These are phyloP conservation scores for Cladophialophora bantiana DNA, from an alignment of 2,329 filamentous ascomycete genomes.

Conservation along the genomic window DNA sequence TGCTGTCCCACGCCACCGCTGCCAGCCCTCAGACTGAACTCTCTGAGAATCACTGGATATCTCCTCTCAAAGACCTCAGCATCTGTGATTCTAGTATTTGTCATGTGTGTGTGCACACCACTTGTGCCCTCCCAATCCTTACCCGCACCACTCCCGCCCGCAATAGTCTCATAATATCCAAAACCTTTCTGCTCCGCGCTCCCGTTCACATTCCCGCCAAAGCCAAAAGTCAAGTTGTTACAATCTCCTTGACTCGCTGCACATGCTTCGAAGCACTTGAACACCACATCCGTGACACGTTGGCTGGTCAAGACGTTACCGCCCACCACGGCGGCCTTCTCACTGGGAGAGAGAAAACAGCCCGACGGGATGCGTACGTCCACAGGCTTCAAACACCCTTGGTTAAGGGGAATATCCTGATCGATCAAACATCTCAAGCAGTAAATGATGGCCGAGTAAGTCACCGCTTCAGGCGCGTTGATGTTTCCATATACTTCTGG, in stretches of 20 bases:
- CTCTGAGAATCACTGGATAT: constrained; percentile 76
- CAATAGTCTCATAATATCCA: constrained; percentile 88
- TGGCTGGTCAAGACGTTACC: constrained; percentile 83
- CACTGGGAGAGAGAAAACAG: constrained; percentile 76
- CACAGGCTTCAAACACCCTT: constrained; percentile 81
- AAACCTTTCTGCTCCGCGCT: constrained; percentile 68
- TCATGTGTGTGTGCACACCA: constrained; percentile 86
- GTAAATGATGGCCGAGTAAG: constrained; percentile 85
- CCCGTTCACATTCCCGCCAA: constrained; percentile 67
- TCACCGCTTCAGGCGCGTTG: constrained; percentile 82
- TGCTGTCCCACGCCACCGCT: constrained; percentile 73
- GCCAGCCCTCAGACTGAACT: constrained; percentile 71
- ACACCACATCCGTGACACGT: constrained; percentile 81
- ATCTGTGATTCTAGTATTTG: constrained; percentile 85
- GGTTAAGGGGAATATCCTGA: constrained; percentile 84
- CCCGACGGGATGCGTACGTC: constrained; percentile 74
- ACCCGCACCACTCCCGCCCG: constrained; percentile 78
- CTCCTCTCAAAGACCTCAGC: constrained; percentile 81
- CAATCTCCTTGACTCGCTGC: constrained; percentile 81
- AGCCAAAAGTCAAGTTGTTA: constrained; percentile 86
- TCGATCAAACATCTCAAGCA: constrained; percentile 80
- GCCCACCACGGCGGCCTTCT: constrained; percentile 80
- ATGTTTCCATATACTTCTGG: constrained; percentile 80
- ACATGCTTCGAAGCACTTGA: constrained; percentile 79
- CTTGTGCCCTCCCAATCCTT: constrained; percentile 77